Base-by-base conservation (phyloP, 176 grass and related monocot genomes). In the Cymbopogon citratus region DNA sequence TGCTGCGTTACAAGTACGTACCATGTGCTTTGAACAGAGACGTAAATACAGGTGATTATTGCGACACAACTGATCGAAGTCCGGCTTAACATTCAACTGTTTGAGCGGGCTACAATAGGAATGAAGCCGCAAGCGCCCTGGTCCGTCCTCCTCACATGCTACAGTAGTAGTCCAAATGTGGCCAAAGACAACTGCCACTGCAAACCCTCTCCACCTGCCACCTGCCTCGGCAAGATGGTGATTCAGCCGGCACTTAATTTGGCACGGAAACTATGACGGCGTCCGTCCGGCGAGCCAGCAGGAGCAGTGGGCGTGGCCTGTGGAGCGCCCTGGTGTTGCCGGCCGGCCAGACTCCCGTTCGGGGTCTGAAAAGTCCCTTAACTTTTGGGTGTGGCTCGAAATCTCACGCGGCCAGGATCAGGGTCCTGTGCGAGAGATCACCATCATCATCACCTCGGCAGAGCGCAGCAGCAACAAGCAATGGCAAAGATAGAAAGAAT, bases 371-470 rank as follows among this genome's bases (percentile, higher is more conserved):
- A 93, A 96, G 90, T 44, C 16, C 87, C 83, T 65, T 70, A 87
- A 87, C 90, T 93, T 96, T 96, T 75, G 62, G 83, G 69, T 76
- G 80, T 75, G 76, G 87, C 80, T 63, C 80, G 67, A 89, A 92
- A 90, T 90, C 75, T 77, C 73, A 90, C 15, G 81, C 79, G 12
- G 9, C 0, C 54, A 59, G 57, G 57, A 26, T 12, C 57, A 87
- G 71, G 29, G 18, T 23, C 14, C 63, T 69, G 68, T 48, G 70
- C 72, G 56, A 49, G 39, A 78, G 76, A 78, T 82, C 69, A 41
- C 21, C 33, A 7, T 40, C 74, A 38, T 82, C 51, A 41, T 43
- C 57, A 33, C 81, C 78, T 33, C 46, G 60, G 61, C 6, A 89
- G 49, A 40, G 79, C 45, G 71, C 29, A 68, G 72, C 71, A 64